Evolutionary conservation across 495 filamentous ascomycete species (phyloP).

Genomic region (Staphylotrichum longicolle): DNA sequence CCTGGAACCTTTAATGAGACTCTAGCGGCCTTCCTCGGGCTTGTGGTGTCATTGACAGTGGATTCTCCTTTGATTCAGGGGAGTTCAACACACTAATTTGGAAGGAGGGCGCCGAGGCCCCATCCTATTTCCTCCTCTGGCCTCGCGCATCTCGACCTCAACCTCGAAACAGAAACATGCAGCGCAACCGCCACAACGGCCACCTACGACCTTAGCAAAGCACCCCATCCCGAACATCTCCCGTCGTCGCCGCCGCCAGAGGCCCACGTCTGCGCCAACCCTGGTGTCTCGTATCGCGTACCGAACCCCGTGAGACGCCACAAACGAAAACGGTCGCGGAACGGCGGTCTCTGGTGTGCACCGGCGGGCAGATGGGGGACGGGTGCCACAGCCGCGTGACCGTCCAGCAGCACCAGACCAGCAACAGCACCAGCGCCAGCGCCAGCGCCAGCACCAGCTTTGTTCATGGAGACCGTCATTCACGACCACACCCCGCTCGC

Average conservation of each 20-base stretch:
- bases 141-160: conserved; percentile 14
- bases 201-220: conserved; percentile 9
- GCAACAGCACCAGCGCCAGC: conserved; percentile 4
- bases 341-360: conserved; percentile 21
- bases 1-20: conserved; percentile 16
- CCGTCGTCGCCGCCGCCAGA: conserved; percentile 7
- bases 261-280: conserved; percentile 2
- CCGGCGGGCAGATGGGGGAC: conserved; percentile 36
- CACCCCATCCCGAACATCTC: conserved; percentile 2
- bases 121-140: conserved; percentile 3
- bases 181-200: conserved; percentile 3
- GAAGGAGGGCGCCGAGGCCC: conserved; percentile 16
- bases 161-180: conserved; percentile 22
- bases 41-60: conserved; percentile 11
- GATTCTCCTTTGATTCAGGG: conserved; percentile 7
- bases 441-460: conserved; percentile 5
- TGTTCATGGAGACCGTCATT: conserved; percentile 84
- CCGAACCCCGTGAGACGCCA: conserved; percentile 4
- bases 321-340: conserved; percentile 12
- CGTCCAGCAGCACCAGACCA: conserved; percentile 25
- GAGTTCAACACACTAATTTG: conserved; percentile 1
- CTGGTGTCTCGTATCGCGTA: conserved; percentile 9
- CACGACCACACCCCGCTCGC: conserved; percentile 89
- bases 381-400: conserved; percentile 33
- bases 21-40: conserved; percentile 14